A percentile compares a stretch with the other conserved stretches of the same genome.
Conservation (phyloP, 148 eudicot species). For the Chenopodium suecicum region DNA sequence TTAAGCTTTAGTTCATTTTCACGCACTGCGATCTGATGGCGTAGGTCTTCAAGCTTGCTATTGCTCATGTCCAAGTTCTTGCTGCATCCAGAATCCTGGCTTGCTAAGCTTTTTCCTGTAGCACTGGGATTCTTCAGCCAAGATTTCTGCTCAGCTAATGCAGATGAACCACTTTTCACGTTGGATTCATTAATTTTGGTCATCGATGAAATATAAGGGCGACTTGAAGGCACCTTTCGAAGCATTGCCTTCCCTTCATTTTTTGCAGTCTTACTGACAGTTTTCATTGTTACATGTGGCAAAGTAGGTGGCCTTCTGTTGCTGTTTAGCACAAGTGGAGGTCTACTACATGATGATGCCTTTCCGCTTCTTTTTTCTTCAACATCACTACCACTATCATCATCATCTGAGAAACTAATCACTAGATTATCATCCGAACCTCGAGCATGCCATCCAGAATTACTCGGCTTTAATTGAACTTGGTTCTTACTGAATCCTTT, state of each 20-base stretch:
- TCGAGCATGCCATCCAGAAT: constrained; percentile 33
- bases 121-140: constrained; percentile 29
- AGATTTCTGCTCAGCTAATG: constrained; percentile 30
- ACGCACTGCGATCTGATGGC: constrained; percentile 56
- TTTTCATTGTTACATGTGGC: constrained; percentile 30
- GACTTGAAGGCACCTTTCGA: constrained; percentile 39
- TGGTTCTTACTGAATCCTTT: constrained; percentile 43
- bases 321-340: constrained; percentile 20
- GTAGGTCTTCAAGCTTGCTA: constrained; percentile 61
- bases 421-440: constrained; percentile 41
- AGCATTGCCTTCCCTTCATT: constrained; percentile 34
- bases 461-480: constrained; percentile 41
- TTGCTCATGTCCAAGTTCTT: constrained; percentile 36
- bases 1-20: constrained; percentile 65
- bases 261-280: constrained; percentile 23
- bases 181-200: constrained; percentile 35
- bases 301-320: constrained; percentile 35
- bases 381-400: constrained; percentile 68
- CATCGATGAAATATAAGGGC: constrained; percentile 37
- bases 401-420: constrained; percentile 69
- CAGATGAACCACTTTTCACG: constrained; percentile 29
- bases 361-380: constrained; percentile 38
- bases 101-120: constrained; percentile 26
- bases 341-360: constrained; percentile 17
- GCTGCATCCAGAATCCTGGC: constrained; percentile 33